Conservation (phyloP, 805 yeast genomes). For the Phaffomyces antillensis region DNA sequence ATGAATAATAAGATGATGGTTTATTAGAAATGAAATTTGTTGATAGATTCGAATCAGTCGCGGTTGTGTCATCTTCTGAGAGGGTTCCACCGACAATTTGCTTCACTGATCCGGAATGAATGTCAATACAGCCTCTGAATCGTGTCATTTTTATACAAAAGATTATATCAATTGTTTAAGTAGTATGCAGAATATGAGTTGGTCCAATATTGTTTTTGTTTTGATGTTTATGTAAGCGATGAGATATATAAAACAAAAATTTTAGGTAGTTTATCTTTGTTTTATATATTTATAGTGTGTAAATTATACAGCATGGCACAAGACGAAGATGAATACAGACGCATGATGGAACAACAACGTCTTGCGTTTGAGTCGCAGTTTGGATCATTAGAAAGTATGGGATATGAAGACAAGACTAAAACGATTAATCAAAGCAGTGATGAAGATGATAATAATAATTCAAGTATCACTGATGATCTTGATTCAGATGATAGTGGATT, state of each 20-base stretch:
- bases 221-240: not conserved
- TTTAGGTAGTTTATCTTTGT: not conserved
- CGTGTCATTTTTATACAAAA: conserved; percentile 59
- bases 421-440: conserved; percentile 6
- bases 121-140: conserved; percentile 92
- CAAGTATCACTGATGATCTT: conserved; percentile 13
- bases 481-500: conserved; percentile 8
- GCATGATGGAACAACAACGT: conserved; percentile 43
- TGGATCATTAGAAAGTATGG: conserved; percentile 49
- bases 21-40: conserved; percentile 77
- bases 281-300: not conserved
- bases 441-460: conserved; percentile 7
- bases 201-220: not conserved
- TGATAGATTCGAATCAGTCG: conserved; percentile 31
- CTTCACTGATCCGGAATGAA: conserved; percentile 91
- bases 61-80: conserved; percentile 40
- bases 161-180: not conserved
- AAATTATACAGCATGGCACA: not conserved
- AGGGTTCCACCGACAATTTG: conserved; percentile 96
- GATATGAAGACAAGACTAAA: conserved; percentile 40
- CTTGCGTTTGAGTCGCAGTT: conserved; percentile 57
- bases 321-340: conserved; percentile 11
- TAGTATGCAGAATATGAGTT: not conserved
- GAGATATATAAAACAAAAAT: too few relatives aligned
- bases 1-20: conserved; percentile 70